Evolutionary conservation across 495 filamentous ascomycete genomes (phyloP), one percentile per base, ranked within the genome.

Genomic region (Massariosphaeria phaeospora): DNA sequence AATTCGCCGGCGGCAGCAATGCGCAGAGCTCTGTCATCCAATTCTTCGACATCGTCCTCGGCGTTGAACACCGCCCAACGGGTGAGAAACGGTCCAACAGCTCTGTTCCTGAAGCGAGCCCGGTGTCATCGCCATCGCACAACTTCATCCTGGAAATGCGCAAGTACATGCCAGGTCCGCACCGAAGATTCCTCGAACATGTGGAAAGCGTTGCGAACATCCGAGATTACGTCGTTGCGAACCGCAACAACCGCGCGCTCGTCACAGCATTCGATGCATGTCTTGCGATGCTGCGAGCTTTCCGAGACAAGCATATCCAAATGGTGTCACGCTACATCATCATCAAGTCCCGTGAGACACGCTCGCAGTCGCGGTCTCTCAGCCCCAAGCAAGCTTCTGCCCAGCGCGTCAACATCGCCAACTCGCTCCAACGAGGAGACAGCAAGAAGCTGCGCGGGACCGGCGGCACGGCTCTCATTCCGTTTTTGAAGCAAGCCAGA

Each of bases 91-190:
- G 47, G 27, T 23, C 72, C 43, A 61, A 64, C n/a, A 29, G 64
- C n/a, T 69, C 73, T 0, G 75, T 76, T 25, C 68, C 48, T 13
- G 51, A 62, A 45, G 49, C 68, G 29, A 73, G 76, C 31, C n/a
- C n/a, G n/a, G 73, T 78, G 12, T 76, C 77, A 34, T 17, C 64
- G 7, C 77, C 84, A 12, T 79, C 81, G 21, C 82, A 96, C 72
- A 90, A 89, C 59, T 98, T 98, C 76, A 89, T 97, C 66, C 81
- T 85, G 62, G 93, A 96, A 50, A 98, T 98, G 93, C 87, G 90
- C 43, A 78, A 74, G 2, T 98, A 98, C 73, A 98, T 98, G 93
- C 93, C 93, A 3, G 89, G 89, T 1, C 79, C 87, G 0, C 93
- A 98, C 64, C 84, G 89, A 1, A 84, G 85, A 15, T 98, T 98